Base-by-base conservation (phyloP, 805 yeast species). In the Zygosaccharomyces bisporus region DNA sequence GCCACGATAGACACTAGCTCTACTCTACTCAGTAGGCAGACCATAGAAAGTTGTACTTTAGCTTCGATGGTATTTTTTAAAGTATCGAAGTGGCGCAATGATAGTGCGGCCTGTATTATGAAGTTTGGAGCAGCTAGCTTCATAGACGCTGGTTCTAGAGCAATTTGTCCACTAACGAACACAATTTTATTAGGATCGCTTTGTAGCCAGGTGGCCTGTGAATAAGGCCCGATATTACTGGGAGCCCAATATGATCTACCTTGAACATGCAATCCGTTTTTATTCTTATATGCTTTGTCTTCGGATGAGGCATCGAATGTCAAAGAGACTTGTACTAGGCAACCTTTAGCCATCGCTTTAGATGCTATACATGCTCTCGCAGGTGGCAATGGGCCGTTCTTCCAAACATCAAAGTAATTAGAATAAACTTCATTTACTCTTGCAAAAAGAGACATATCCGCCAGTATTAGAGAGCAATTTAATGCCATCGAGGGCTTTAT, bases 191-290 rank as follows among this genome's bases (percentile, higher is more conserved):
- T 76, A 10, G 57, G 62, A 50, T 79, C 81, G n/a, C 45, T 41
- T 4, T 75, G 63, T 4, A 41, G 43, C 60, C 63, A 64, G 8
- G 81, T 78, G 0, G 90, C 77, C 64, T 93, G 99, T 0, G 99
- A 91, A 60, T 93, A 93, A 0, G 99, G 99, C 0, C 99, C 99
- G 36, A 93, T 93, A 54, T 93, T 93, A 29, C 95, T 91, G 0
- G 99, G 99, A 0, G 97, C 98, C 99, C 99, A 93, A 61, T 86
- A 90, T 32, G 97, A 89, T 47, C 90, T 73, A 1, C 97, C 89
- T 55, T 93, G 91, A 6, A 93, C 88, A 58, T 93, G 98, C 12
- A 91, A 68, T 0, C 98, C 96, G 23, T 67, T 68, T 53, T 83
- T 83, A 8, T 52, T 53, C 20, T 35, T 25, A 60, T 50, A 49